Evolutionary conservation across 78 protist species (phyloP), one percentile per base, ranked within the genome.

Genomic region (Dictyostelium brefeldianum): DNA sequence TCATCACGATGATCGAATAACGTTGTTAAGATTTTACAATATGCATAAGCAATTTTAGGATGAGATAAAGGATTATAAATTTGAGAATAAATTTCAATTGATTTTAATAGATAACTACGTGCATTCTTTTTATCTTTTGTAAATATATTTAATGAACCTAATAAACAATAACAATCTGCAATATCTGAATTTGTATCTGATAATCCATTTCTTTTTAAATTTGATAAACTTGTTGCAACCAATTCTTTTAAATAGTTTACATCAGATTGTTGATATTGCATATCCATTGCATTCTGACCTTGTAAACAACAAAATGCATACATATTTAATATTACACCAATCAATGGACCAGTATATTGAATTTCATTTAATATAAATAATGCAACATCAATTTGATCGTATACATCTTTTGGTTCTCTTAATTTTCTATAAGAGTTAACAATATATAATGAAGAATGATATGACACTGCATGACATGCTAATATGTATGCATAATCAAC

Each of bases 381-480:
- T 5, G 73, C 73, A 11, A 18, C 46, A 12, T 65, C 73, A 14
- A 65, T 59, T 59, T 59, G 69, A 22, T 59, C 69, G n/a, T 59
- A 59, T 8, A 59, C 69, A 59, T 59, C 69, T 22, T 59, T 59
- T 59, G 69, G 69, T 59, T 59, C 69, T 59, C 69, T 59, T 59
- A 59, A 59, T 18, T 59, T n/a, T n/a, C n/a, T n/a, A n/a, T n/a
- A 48, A 48, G 53, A 9, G 8, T 48, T 48, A 48, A 9, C 53
- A n/a, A n/a, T n/a, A n/a, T n/a, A n/a, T n/a, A n/a, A n/a, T n/a
- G n/a, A n/a, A n/a, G 69, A 59, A 15, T 65, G 46, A 29, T 65
- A 29, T 29, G 73, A 25, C 10, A 22, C 47, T 9, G 73, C 73
- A 65, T 22, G 47, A 29, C 73, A 65, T 65, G 73, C 73, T 15